Conservation (phyloP, 805 yeast species). For the Starmera pachycereana region DNA sequence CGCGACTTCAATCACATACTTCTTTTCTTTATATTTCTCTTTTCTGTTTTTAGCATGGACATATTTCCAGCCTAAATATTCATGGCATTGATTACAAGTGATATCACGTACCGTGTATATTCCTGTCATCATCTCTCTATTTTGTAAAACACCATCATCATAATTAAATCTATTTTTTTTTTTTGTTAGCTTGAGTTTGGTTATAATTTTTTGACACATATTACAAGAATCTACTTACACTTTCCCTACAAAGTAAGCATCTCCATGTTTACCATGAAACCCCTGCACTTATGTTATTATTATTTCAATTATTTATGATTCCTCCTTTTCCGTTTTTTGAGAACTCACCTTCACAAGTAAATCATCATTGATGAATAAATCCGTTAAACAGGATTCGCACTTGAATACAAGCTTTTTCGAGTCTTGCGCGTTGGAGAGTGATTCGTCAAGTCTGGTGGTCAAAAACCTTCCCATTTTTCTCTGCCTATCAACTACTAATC, state of each 20-base stretch:
- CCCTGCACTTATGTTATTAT: too few relatives aligned
- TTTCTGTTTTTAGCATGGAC: conserved; percentile 32
- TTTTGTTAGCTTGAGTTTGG: conserved; percentile 23
- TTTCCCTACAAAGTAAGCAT: conserved; percentile 41
- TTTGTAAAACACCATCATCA: conserved; percentile 23
- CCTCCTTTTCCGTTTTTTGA: too few relatives aligned
- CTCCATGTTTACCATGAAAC: conserved; percentile 48
- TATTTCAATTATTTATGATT: conserved; percentile 2
- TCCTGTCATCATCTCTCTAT: conserved; percentile 50
- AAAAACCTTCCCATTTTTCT: too few relatives aligned
- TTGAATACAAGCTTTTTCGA: too few relatives aligned
- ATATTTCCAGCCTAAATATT: conserved; percentile 56
- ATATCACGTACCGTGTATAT: conserved; percentile 46
- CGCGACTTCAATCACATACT: conserved; percentile 37
- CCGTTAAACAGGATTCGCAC: too few relatives aligned
- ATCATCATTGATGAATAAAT: too few relatives aligned
- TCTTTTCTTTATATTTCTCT: conserved; percentile 53
- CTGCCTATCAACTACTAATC: too few relatives aligned
- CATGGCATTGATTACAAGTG: conserved; percentile 42
- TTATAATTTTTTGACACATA: background rate
- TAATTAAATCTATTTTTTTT: too few relatives aligned
- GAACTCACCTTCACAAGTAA: too few relatives aligned
- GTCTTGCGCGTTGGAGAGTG: too few relatives aligned
- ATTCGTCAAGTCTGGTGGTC: too few relatives aligned
- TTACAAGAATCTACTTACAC: conserved; percentile 18